phyloP scores from a whole-genome alignment of 169 alveolate species.

The Plasmodium malariae region DNA sequence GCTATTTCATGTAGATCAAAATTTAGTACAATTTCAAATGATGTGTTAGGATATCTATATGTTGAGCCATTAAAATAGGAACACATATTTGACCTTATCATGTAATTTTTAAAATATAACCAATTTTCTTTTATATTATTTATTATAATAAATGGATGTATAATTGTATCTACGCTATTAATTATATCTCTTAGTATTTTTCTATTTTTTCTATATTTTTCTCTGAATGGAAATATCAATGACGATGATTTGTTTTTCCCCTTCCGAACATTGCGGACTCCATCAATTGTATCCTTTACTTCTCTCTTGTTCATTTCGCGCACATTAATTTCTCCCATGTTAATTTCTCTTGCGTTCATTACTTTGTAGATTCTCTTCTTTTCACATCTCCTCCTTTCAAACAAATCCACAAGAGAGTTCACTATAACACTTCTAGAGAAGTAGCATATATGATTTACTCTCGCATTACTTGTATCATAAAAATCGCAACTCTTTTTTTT shows the following conservation, averaged over 20 bases:
- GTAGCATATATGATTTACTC: conserved; percentile 44
- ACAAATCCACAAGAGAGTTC: conserved; percentile 24
- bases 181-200: conserved; percentile 19
- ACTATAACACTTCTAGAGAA: conserved; percentile 22
- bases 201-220: conserved; percentile 13
- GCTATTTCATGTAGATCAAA: not conserved
- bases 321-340: not conserved
- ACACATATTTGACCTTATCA: conserved; percentile 34
- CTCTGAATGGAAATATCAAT: conserved; percentile 1
- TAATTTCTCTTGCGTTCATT: not conserved
- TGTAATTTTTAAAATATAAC: conserved; percentile 34
- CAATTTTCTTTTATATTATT: conserved; percentile 40
- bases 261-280: not conserved
- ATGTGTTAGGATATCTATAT: conserved; percentile 27
- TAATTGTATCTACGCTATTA: conserved; percentile 27
- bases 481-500: conserved; percentile 52
- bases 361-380: not conserved
- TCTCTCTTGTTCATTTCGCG: no score
- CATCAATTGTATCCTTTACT: no score
- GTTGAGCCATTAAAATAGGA: conserved; percentile 27
- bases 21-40: conserved; percentile 27
- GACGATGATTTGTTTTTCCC: not conserved
- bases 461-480: not conserved
- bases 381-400: conserved; percentile 19
- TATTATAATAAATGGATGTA: conserved; percentile 45